phyloP scores from a whole-genome alignment of 164 flowering plant genomes.

The Aristolochia fimbriata region DNA sequence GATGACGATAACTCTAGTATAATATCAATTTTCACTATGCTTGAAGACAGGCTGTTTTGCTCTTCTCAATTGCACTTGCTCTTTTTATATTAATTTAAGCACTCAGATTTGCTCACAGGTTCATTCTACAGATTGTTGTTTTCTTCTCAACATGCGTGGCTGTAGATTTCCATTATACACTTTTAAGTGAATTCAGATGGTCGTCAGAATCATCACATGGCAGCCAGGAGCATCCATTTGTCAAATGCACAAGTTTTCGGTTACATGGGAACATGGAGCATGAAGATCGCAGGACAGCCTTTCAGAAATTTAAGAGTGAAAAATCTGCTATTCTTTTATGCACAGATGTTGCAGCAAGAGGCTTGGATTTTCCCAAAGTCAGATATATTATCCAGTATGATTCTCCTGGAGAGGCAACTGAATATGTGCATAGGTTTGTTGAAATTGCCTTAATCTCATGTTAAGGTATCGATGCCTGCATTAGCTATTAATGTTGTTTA shows the following conservation, averaged over 20 bases:
- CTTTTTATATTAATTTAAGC: background rate
- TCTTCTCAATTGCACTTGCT: too few relatives aligned
- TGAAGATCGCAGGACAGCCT: slow-evolving; percentile 59
- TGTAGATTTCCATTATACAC: slow-evolving; percentile 78
- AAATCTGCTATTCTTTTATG: slow-evolving; percentile 72
- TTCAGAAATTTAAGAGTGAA: slow-evolving; percentile 63
- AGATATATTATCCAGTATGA: slow-evolving; percentile 88
- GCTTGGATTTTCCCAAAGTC: slow-evolving; percentile 86
- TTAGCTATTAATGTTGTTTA: background rate
- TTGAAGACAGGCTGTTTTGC: too few relatives aligned
- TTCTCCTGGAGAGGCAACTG: slow-evolving; percentile 93
- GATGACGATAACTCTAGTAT: too few relatives aligned
- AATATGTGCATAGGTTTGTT: slow-evolving; percentile 84
- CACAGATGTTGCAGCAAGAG: slow-evolving; percentile 95
- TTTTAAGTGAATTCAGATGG: slow-evolving; percentile 61
- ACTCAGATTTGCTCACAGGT: slow-evolving; percentile 9
- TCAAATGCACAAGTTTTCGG: slow-evolving; percentile 50
- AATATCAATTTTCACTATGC: too few relatives aligned
- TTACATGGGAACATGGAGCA: slow-evolving; percentile 93
- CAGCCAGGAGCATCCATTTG: slow-evolving; percentile 30
- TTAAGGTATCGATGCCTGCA: background rate
- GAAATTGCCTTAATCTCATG: too few relatives aligned
- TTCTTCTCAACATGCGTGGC: slow-evolving; percentile 95
- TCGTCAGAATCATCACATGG: slow-evolving; percentile 22
- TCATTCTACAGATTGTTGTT: slow-evolving; percentile 60